Percentiles rank a stretch among this genome's conserved stretches.
These are phyloP conservation scores for Grigorovia yakushimaensis DNA, from an alignment of 805 yeast genomes.

Conservation along the genomic window DNA sequence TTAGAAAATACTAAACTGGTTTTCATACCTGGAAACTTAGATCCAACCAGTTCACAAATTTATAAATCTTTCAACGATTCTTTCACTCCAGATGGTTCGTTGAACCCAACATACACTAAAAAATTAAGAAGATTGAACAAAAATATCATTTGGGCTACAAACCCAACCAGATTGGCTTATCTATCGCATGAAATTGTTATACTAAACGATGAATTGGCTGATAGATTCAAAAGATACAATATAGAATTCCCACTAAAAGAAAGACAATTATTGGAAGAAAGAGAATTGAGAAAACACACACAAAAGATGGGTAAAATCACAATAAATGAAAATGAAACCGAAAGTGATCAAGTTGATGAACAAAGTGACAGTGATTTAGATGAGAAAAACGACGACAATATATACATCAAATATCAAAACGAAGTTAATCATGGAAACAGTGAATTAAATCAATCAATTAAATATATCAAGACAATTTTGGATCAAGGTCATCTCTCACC, in stretches of 20 bases:
- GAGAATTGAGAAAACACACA: conserved; percentile 5
- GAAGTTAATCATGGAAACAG: not conserved
- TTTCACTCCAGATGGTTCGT: conserved; percentile 64
- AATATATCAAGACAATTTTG: conserved; percentile 65
- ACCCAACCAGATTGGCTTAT: conserved; percentile 72
- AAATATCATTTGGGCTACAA: conserved; percentile 52
- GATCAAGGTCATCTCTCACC: conserved; percentile 90
- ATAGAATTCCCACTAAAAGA: conserved; percentile 38
- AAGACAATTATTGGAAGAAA: conserved; percentile 10
- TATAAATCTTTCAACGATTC: not conserved
- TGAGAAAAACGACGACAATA: not conserved
- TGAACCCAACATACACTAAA: conserved; percentile 65
- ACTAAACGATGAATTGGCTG: conserved; percentile 62
- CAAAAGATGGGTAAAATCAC: conserved; percentile 10
- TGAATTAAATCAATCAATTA: conserved; percentile 42
- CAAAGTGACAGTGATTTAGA: not conserved
- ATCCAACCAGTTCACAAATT: conserved; percentile 23
- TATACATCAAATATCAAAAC: not conserved
- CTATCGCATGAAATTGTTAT: conserved; percentile 76
- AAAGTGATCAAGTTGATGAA: conserved; percentile 2
- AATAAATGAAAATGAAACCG: conserved; percentile 1
- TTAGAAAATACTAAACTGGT: conserved; percentile 43
- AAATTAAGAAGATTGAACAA: conserved; percentile 52
- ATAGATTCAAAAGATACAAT: conserved; percentile 61
- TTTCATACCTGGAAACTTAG: conserved; percentile 82